Evolutionary conservation across 345 rosid species (phyloP).

Genomic region (Pistacia integerrima): DNA sequence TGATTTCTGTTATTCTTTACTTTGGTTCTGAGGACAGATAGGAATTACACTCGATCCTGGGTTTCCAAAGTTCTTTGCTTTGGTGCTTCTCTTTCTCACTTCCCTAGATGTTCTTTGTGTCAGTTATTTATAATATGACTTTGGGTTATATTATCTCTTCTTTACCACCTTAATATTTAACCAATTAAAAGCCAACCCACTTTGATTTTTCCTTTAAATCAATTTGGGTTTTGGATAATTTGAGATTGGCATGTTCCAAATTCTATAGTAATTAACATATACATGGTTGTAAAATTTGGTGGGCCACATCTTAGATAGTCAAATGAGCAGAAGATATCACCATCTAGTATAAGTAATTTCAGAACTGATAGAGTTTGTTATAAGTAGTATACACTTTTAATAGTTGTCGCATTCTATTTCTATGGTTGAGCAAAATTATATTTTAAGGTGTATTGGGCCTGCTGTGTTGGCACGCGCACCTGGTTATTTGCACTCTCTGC

Average conservation of each 20-base stretch:
- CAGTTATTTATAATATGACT: conserved; percentile 13
- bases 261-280: conserved; percentile 17
- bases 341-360: background rate
- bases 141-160: background rate
- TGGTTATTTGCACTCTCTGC: conserved; percentile 28
- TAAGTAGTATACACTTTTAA: background rate
- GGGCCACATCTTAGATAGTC: conserved; percentile 15
- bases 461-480: conserved; percentile 38
- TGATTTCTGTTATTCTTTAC: conserved; percentile 49
- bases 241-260: background rate
- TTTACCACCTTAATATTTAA: background rate
- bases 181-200: conserved; percentile 14
- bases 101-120: conserved; percentile 71
- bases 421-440: background rate
- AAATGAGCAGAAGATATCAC: background rate
- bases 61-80: conserved; percentile 53
- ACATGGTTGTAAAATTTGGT: background rate
- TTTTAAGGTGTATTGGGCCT: background rate
- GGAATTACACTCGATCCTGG: conserved; percentile 51
- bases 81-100: conserved; percentile 52
- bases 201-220: conserved; percentile 3
- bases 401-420: conserved; percentile 14
- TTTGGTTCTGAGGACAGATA: conserved; percentile 47
- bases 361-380: background rate
- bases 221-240: conserved; percentile 8